A percentile compares a stretch with the other conserved stretches of the same genome.
Evolutionary conservation across 1,284 basidiomycete genomes (phyloP).

Genomic region (Coniferiporia sulphurascens): DNA sequence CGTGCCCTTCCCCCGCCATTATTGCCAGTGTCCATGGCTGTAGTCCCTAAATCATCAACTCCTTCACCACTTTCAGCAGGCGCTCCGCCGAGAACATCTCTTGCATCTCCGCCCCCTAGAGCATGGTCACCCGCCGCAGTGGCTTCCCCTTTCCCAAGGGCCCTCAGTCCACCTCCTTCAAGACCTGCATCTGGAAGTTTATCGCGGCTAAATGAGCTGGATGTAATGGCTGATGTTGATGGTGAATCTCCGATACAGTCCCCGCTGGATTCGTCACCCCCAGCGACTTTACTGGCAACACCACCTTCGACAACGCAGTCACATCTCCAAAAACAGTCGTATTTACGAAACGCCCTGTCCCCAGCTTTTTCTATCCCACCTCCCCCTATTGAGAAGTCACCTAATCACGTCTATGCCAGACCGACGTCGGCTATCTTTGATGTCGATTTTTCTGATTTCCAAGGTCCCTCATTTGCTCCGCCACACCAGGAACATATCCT

Average conservation of each 20-base stretch:
- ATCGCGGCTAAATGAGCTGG: not conserved
- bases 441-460: slow-evolving; percentile 31
- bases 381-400: slow-evolving; percentile 16
- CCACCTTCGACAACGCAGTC: not conserved
- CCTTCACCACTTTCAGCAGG: slow-evolving; percentile 18
- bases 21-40: slow-evolving; percentile 17
- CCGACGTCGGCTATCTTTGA: slow-evolving; percentile 11
- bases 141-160: not conserved
- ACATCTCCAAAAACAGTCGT: not conserved
- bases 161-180: not conserved
- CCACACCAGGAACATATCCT: not conserved
- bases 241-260: not conserved
- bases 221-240: not conserved
- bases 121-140: not conserved
- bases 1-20: slow-evolving; percentile 15
- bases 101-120: not conserved
- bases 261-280: not conserved
- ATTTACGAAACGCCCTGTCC: not conserved
- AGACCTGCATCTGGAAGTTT: not conserved
- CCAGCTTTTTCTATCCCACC: slow-evolving; percentile 2
- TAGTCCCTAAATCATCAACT: slow-evolving; percentile 24
- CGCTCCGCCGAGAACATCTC: not conserved
- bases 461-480: slow-evolving; percentile 19
- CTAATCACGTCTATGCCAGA: slow-evolving; percentile 1
- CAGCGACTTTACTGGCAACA: not conserved